phyloP scores from a whole-genome alignment of 345 rosid species.

The Tarenaya hassleriana region DNA sequence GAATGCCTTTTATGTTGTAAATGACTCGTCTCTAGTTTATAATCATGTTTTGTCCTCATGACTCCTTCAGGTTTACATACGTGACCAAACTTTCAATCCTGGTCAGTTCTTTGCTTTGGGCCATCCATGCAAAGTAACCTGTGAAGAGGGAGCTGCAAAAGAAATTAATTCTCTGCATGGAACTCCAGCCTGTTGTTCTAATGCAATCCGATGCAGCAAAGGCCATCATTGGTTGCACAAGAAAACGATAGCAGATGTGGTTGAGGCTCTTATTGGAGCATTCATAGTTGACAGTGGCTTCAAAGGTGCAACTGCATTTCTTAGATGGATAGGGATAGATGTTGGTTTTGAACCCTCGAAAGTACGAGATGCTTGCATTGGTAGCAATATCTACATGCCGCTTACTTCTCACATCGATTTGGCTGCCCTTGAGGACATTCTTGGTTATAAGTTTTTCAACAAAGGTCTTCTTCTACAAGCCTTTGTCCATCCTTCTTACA shows the following conservation, averaged over 20 bases:
- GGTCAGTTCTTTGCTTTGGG: conserved; percentile 75
- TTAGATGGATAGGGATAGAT: conserved; percentile 76
- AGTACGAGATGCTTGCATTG: conserved; percentile 46
- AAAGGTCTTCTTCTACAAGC: conserved; percentile 83
- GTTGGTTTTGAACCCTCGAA: conserved; percentile 54
- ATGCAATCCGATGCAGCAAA: conserved; percentile 65
- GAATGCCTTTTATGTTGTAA: too few relatives aligned
- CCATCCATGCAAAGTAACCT: conserved; percentile 53
- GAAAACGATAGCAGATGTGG: conserved; percentile 86
- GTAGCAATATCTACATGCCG: conserved; percentile 52
- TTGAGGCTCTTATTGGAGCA: conserved; percentile 92
- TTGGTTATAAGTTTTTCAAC: conserved; percentile 52
- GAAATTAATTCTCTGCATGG: conserved; percentile 36
- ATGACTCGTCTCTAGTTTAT: too few relatives aligned
- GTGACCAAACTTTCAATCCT: conserved; percentile 82
- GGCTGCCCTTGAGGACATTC: conserved; percentile 39
- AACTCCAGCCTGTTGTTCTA: conserved; percentile 23
- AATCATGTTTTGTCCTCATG: too few relatives aligned
- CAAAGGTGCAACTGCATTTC: conserved; percentile 77
- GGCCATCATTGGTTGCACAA: conserved; percentile 77
- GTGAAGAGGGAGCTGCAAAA: conserved; percentile 41
- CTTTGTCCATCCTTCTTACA: conserved; percentile 84
- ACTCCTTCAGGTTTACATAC: conserved; percentile 88
- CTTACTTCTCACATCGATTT: conserved; percentile 40
- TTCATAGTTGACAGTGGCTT: conserved; percentile 87